These are phyloP conservation scores for Cercospora canescens DNA, from an alignment of 2,329 filamentous ascomycete genomes.

Conservation along the genomic window DNA sequence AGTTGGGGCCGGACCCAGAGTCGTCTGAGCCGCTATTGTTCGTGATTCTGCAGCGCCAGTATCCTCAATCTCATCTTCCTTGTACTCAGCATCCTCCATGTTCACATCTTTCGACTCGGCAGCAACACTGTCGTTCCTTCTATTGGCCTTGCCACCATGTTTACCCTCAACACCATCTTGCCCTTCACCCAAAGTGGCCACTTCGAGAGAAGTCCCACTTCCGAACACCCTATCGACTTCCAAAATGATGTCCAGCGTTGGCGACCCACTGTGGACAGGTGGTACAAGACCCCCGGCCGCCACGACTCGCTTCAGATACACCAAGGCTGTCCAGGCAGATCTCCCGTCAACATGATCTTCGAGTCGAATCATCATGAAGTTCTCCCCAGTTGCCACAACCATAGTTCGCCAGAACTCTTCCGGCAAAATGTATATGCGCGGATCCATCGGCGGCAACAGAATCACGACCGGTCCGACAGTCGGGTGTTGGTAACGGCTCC, in stretches of 20 bases:
- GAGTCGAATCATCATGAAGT: background rate
- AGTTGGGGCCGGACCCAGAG: too few relatives aligned
- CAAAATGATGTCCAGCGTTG: background rate
- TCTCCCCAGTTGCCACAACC: background rate
- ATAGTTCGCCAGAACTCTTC: background rate
- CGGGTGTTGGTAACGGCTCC: background rate
- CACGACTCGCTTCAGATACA: background rate
- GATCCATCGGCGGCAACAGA: background rate
- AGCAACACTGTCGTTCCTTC: too few relatives aligned
- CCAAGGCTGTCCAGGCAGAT: background rate
- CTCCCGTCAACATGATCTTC: background rate
- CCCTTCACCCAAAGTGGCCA: background rate
- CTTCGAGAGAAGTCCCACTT: background rate
- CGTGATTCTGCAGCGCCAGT: background rate
- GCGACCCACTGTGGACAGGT: background rate
- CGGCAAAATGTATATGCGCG: background rate
- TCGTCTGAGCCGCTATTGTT: background rate
- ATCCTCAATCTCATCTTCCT: background rate
- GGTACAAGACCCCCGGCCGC: background rate
- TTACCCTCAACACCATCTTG: background rate
- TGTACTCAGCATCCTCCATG: too few relatives aligned
- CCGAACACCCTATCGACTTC: background rate
- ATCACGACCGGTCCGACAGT: background rate
- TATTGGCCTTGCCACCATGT: too few relatives aligned
- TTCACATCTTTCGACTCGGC: too few relatives aligned